Evolutionary conservation across 1,284 basidiomycete genomes (phyloP), one percentile per base, ranked within the genome.

Genomic region (Stygiomarasmius scandens): DNA sequence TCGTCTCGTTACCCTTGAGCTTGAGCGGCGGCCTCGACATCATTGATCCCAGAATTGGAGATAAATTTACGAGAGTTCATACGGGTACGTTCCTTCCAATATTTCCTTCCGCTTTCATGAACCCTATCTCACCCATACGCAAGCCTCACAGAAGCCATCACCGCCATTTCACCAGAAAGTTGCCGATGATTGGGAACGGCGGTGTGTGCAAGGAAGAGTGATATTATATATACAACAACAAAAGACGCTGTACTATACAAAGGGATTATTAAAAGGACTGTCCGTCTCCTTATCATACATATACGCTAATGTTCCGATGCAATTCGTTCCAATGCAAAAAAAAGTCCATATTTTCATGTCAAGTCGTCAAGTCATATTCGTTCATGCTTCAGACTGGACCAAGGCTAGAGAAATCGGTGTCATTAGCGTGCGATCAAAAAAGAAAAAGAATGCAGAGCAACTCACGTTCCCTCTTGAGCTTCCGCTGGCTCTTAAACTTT

Each of bases 1-100:
- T 98, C 55, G 88, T 95, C 34, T 96, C 95, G 2, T 77, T 98
- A 41, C 94, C 93, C 1, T 78, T 97, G n/a, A n/a, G n/a, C n/a
- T n/a, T n/a, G 65, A 86, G 85, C 0, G 96, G 96, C 16, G 83
- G 86, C 55, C 79, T 99, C 54, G 95, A 92, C 67, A 69, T 97
- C 19, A 88, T 96, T 69, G 96, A 98, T 71, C 83, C 85, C 19
- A 81, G 93, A 41, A 79, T 79, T 11, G 80, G 80, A 1, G 77
- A 83, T 50, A 85, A 83, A 60, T 83, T 86, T 2, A 71, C 82
- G 3, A n/a, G n/a, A n/a, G n/a, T n/a, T n/a, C 82, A 85, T n/a
- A 45, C 48, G 19, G 16, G 23, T 51, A 10, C 55, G 20, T n/a
- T n/a, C n/a, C n/a, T n/a, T n/a, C n/a, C n/a, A n/a, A n/a, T n/a